phyloP scores from a whole-genome alignment of 176 grass and related monocot species.

The Ensete ventricosum region DNA sequence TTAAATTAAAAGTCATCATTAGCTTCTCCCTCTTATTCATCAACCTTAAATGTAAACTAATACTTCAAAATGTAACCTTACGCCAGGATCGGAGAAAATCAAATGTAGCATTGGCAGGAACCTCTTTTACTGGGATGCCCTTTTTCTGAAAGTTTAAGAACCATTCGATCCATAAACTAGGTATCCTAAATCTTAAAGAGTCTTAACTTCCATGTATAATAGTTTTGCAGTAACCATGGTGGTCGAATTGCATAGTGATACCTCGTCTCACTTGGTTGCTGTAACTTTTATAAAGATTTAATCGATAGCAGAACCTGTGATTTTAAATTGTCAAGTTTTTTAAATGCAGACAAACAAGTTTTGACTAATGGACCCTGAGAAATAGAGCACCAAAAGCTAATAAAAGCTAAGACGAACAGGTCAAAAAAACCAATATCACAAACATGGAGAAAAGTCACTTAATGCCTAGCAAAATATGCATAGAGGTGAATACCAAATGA shows the following conservation, averaged over 20 bases:
- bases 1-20: not conserved
- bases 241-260: not conserved
- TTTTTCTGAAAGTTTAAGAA: not conserved
- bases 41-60: not conserved
- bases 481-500: constrained; percentile 48
- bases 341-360: not conserved
- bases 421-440: not conserved
- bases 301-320: not conserved
- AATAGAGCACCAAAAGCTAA: not conserved
- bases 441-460: not conserved
- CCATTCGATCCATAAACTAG: not conserved
- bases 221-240: not conserved
- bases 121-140: too few relatives aligned
- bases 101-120: not conserved
- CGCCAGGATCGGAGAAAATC: not conserved
- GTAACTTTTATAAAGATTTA: not conserved
- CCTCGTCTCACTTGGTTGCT: not conserved
- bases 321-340: not conserved
- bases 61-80: not conserved
- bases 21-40: not conserved
- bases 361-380: not conserved
- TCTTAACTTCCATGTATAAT: not conserved
- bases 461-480: constrained; percentile 3
- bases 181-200: not conserved
- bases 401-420: not conserved